Conservation (phyloP, 2,329 filamentous ascomycete genomes). For the Xylaria sp. region DNA sequence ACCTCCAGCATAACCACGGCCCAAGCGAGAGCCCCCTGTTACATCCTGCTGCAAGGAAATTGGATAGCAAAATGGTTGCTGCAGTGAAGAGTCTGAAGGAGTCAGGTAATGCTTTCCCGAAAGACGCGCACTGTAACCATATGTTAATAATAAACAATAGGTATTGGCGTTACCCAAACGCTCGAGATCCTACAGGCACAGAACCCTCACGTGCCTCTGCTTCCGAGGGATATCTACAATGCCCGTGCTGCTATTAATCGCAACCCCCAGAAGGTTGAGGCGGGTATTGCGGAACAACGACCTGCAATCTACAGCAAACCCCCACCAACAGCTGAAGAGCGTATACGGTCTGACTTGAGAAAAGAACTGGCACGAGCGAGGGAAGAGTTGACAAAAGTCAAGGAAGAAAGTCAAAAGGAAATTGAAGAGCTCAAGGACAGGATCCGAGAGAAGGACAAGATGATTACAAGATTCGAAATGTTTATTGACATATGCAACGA, state of each 20-base stretch:
- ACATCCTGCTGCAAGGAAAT: constrained; percentile 72
- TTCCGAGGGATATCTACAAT: constrained; percentile 75
- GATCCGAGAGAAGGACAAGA: constrained; percentile 71
- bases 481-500: constrained; percentile 77
- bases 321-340: constrained; percentile 70
- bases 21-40: constrained; percentile 75
- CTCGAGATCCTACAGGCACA: constrained; percentile 72
- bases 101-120: constrained; percentile 63
- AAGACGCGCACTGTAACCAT: constrained; percentile 38
- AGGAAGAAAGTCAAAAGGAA: constrained; percentile 67
- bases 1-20: constrained; percentile 72
- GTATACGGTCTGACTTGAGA: constrained; percentile 70
- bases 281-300: constrained; percentile 68
- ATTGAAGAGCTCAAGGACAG: constrained; percentile 68
- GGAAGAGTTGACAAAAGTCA: constrained; percentile 66
- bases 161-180: constrained; percentile 73
- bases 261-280: constrained; percentile 71
- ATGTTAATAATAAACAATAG: constrained; percentile 55
- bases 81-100: constrained; percentile 75
- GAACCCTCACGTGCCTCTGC: constrained; percentile 71
- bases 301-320: constrained; percentile 76
- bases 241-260: constrained; percentile 74
- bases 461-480: constrained; percentile 73
- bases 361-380: constrained; percentile 69
- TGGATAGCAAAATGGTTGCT: constrained; percentile 75